phyloP scores from a whole-genome alignment of 2,329 filamentous ascomycete species.

The Xylariaceae sp. region DNA sequence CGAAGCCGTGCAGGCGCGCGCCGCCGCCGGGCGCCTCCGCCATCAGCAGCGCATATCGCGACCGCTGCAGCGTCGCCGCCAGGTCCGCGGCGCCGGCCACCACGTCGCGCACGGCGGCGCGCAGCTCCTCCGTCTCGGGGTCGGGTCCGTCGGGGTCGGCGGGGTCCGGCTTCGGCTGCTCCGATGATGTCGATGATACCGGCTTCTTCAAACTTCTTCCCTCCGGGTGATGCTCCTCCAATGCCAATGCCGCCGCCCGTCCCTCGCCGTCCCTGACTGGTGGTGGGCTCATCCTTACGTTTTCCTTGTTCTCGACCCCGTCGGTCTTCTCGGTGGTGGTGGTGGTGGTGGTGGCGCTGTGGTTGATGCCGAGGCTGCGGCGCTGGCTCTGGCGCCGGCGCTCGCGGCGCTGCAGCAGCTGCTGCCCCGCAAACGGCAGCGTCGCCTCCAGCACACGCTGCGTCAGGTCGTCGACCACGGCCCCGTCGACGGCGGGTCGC shows the following conservation, averaged over 20 bases:
- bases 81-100: conserved; percentile 15
- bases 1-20: conserved; percentile 16
- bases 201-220: no score
- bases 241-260: no score
- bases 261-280: no score
- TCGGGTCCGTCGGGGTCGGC: no score
- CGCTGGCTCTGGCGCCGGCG: neutral
- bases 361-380: no score
- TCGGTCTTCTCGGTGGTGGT: no score
- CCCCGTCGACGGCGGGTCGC: conserved; percentile 11
- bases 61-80: conserved; percentile 12
- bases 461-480: conserved; percentile 9
- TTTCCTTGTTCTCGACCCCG: no score
- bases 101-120: conserved; percentile 10
- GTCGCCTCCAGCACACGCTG: conserved; percentile 13
- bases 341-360: neutral
- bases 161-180: no score
- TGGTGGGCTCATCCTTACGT: no score
- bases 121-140: conserved; percentile 6
- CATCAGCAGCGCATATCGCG: conserved; percentile 17
- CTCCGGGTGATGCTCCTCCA: no score
- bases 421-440: conserved; percentile 10
- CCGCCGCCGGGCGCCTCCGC: conserved; percentile 18
- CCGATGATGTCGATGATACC: no score
- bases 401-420: neutral